Base-by-base conservation (phyloP, 345 rosid genomes). In the Kernera saxatilis region DNA sequence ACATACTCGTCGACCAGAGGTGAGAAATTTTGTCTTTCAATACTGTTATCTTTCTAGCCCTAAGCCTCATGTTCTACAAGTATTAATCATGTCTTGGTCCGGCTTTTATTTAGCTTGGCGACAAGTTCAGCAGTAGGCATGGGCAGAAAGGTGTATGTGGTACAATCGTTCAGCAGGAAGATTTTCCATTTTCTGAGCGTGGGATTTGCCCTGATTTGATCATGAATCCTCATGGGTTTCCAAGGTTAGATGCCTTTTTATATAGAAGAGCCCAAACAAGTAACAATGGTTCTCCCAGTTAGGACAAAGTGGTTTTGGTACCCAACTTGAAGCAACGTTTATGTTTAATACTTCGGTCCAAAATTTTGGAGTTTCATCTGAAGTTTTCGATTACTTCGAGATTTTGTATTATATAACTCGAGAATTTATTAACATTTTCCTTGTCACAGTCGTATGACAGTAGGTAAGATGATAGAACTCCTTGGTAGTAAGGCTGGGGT, bases 61-160 rank as follows among this genome's bases (percentile, higher is more conserved):
- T 37, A 46, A 17, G 57, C 51, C 49, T 59, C 43, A 29, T 63
- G 35, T 45, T 69, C 22, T 35, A 37, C 30, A 62, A 62, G 39
- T 62, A 37, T 45, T 58, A 58, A 65, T 44, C 37, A 56, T 37
- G 44, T 39, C 32, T 46, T 52, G 50, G 35, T 64, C 27, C 43
- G 17, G 36, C 52, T 45, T 56, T 55, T 57, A 13, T 58, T 36
- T 56, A 91, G 98, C 79, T 93, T 65, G 98, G 98, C 52, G 98
- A 93, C 84, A 93, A 91, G 74, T 93, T 93, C 68, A 93, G 98
- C 81, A 93, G 97, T 81, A 86, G 97, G 69, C 98, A 93, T 81
- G 98, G 98, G 56, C 97, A 93, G 77, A 93, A 93, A 82, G 97
- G 97, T 85, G 98, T 93, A 1, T 91, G 97, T 80, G 98, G 98